Evolutionary conservation across 2,329 filamentous ascomycete species (phyloP), one percentile per base, ranked within the genome.

Genomic region (Colletotrichum aenigma): DNA sequence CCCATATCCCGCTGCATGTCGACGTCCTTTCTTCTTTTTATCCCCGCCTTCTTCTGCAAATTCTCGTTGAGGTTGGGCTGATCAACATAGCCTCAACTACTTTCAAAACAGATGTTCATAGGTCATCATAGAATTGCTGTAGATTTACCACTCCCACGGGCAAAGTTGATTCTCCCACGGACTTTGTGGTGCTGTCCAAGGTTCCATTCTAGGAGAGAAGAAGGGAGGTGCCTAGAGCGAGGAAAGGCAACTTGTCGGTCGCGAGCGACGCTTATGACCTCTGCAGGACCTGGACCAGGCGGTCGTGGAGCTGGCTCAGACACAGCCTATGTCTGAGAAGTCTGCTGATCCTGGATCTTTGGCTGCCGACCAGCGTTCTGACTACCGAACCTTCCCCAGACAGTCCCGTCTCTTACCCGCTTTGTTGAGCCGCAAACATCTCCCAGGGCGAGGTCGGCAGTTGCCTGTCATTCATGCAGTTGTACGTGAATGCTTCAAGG

Each of bases 331-430:
- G 64, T 56, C 34, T 32, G 43, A 43, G 58, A 26, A 60, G 28
- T 60, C 18, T 65, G 43, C 56, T 69, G 32, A 60, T 52, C 73
- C 73, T 30, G 28, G 70, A 75, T 73, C 70, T 64, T 64, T 68
- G 73, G 38, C 30, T n/a, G 36, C 38, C 9, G 55, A 18, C 48
- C 38, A 58, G 21, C 24, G 60, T 43, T 65, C 55, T 61, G 30
- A 56, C 34, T 12, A 32, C 15, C n/a, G 68, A 36, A 58, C 43
- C 43, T 65, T 64, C 56, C 58, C 58, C 64, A 65, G 26, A 52
- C 36, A 58, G 16, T 36, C 43, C 38, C 62, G 56, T 62, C 38
- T n/a, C 24, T 26, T 73, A 64, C 64, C 64, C 43, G 32, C 68
- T 24, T 26, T 56, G 24, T 18, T 43, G 64, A 73, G 70, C 13